A percentile compares a stretch with the other conserved stretches of the same genome.
phyloP scores from a whole-genome alignment of 2,329 filamentous ascomycete genomes.

The Tolypocladium amazonense region DNA sequence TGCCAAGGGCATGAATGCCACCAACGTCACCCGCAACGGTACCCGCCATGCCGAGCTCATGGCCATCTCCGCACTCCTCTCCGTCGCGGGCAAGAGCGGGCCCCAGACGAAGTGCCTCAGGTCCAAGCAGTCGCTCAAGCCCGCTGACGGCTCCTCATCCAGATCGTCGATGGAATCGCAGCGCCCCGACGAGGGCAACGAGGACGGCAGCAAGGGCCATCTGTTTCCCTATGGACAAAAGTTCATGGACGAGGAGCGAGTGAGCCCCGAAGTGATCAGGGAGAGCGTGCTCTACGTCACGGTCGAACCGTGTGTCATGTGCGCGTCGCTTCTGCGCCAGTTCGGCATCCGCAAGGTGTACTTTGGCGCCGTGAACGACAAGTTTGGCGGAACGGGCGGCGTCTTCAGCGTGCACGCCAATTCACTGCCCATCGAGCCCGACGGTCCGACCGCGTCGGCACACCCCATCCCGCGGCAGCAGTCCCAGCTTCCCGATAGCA shows the following conservation, averaged over 20 bases:
- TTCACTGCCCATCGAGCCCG: conserved; percentile 29
- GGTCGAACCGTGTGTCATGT: conserved; percentile 98
- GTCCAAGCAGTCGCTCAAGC: conserved; percentile 17
- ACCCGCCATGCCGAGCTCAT: conserved; percentile 95
- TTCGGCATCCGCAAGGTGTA: conserved; percentile 82
- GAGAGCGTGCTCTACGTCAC: conserved; percentile 84
- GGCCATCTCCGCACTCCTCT: conserved; percentile 54
- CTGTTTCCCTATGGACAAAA: conserved; percentile 54
- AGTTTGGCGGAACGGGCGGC: conserved; percentile 91
- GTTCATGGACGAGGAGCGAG: conserved; percentile 39
- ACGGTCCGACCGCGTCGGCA: conserved; percentile 28
- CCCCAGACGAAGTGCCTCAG: conserved; percentile 20
- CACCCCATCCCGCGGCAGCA: conserved; percentile 25
- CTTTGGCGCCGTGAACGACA: conserved; percentile 91
- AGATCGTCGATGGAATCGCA: conserved; percentile 6
- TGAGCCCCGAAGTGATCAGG: conserved; percentile 57
- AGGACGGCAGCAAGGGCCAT: conserved; percentile 43
- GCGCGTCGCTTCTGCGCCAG: conserved; percentile 82
- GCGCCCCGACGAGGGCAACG: conserved; percentile 32
- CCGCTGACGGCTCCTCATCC: not conserved
- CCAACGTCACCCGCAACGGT: conserved; percentile 81
- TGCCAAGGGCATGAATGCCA: conserved; percentile 91
- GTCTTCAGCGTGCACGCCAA: conserved; percentile 76
- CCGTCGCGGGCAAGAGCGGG: conserved; percentile 22
- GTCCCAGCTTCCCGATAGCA: conserved; percentile 24